Base-by-base conservation (phyloP, 345 rosid species). In the Conringia planisiliqua region DNA sequence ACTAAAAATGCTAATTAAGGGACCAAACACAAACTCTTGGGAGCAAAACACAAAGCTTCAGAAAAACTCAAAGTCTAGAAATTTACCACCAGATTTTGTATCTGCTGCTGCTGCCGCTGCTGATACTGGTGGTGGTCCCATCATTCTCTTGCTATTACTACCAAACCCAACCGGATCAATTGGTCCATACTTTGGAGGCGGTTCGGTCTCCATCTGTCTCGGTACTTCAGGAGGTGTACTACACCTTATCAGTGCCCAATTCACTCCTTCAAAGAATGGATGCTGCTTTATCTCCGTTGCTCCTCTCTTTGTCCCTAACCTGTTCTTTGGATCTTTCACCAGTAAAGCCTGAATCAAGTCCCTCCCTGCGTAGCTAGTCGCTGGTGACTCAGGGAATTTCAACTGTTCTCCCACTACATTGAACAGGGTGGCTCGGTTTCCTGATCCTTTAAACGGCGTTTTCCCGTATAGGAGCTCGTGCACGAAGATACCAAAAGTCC, bases 241-340 rank as follows among this genome's bases (percentile, higher is more conserved):
- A 84, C 97, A 95, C 59, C 99, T 79, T 32, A 95, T 95, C 64
- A 95, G 86, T 47, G 99, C 97, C 99, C 97, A 95, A 58, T 95
- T 95, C 70, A 95, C 97, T 2, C 97, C 97, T 83, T 95, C 96
- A 44, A 95, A 95, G 83, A 92, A 92, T 0, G 99, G 91, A 55
- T 95, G 99, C 68, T 92, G 99, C 70, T 92, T 95, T 76, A 95
- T 88, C 92, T 95, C 99, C 1, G 97, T 92, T 10, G 99, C 99
- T 27, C 99, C 99, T 76, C 99, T 83, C 77, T 92, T 95, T 62
- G 89, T 93, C 52, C 99, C 99, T 7, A 95, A 79, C 80, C 97
- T 85, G 50, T 92, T 88, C 73, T 88, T 91, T 8, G 99, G 99
- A 72, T 95, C 97, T 82, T 95, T 95, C 62, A 85, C 97, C 55